These are phyloP conservation scores for Sordaria brevicollis DNA, from an alignment of 495 filamentous ascomycete species.

Conservation along the genomic window DNA sequence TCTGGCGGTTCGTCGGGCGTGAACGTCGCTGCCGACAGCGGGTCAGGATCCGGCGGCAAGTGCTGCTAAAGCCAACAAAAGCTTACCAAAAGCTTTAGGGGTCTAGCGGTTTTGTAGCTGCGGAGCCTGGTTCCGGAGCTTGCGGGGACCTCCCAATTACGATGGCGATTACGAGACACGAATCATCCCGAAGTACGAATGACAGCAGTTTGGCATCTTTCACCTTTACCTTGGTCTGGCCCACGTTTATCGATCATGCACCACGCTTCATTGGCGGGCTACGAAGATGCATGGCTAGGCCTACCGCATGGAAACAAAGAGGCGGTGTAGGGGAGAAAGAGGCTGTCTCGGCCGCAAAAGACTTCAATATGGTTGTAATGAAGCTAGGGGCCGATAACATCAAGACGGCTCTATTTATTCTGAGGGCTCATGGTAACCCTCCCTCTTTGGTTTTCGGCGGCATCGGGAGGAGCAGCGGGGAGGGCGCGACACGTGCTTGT, in stretches of 20 bases:
- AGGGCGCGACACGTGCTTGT: neutral
- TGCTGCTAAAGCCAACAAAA: constrained; percentile 63
- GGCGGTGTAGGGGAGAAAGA: neutral
- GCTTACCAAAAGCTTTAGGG: neutral
- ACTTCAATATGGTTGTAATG: neutral
- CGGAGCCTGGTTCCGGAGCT: constrained; percentile 1
- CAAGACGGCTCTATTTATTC: neutral
- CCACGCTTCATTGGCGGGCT: neutral
- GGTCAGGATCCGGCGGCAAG: constrained; percentile 59
- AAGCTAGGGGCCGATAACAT: neutral
- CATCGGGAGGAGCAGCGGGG: neutral
- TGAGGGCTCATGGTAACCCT: neutral
- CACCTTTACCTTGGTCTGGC: neutral
- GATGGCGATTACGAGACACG: neutral
- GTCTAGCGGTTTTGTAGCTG: neutral
- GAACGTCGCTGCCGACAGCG: constrained; percentile 55
- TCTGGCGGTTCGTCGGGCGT: constrained; percentile 49
- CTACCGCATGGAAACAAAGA: neutral
- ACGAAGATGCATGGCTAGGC: neutral
- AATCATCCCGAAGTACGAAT: neutral
- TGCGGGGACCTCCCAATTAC: neutral
- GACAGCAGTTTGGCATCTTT: neutral
- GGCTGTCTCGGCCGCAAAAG: neutral
- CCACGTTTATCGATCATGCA: neutral
- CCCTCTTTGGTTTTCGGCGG: neutral